Base-by-base conservation (phyloP, 2,329 filamentous ascomycete genomes). In the Xylaria sp. region DNA sequence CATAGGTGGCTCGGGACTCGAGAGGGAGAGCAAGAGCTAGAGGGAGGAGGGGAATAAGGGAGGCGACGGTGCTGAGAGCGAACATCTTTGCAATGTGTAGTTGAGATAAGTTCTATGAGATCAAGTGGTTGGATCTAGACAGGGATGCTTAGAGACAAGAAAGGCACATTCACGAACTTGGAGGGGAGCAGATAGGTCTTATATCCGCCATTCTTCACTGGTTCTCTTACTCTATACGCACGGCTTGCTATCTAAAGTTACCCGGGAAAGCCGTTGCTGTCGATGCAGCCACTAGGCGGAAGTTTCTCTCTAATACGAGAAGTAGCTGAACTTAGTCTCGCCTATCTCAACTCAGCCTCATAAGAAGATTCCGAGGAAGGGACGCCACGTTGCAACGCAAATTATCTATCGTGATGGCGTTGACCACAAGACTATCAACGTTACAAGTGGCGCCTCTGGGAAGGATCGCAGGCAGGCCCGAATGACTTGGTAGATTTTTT, bases 31-130 rank as follows among this genome's bases (percentile, higher is more conserved):
- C 58, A 11, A 59, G 52, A 38, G 48, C 49, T 13, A 58, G 41
- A 39, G 60, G 54, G 21, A 57, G 24, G 37, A 63, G 53, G 37
- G 63, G 50, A n/a, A 66, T 37, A 42, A 60, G 21, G n/a, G 58
- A 56, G 7, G 52, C 48, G 37, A 63, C 22, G 22, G 51, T 41
- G 17, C 22, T 41, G 57, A 21, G 37, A 22, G 34, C 41, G 22
- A 57, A 41, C 63, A 64, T 63, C 29, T 29, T 57, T 63, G 46
- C 2, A 41, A 19, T 11, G 18, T 17, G 20, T 20, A 34, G 16
- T 49, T 17, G 21, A 38, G 17, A 41, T 21, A 34, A 21, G 18
- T 22, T 41, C 13, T 37, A 19, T 37, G 19, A 41, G 39, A n/a
- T 46, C 24, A 18, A 44, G 17, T 21, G 29, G n/a, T 39, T 24